phyloP scores from a whole-genome alignment of 2,329 filamentous ascomycete species.

The Rhinocladiella similis region DNA sequence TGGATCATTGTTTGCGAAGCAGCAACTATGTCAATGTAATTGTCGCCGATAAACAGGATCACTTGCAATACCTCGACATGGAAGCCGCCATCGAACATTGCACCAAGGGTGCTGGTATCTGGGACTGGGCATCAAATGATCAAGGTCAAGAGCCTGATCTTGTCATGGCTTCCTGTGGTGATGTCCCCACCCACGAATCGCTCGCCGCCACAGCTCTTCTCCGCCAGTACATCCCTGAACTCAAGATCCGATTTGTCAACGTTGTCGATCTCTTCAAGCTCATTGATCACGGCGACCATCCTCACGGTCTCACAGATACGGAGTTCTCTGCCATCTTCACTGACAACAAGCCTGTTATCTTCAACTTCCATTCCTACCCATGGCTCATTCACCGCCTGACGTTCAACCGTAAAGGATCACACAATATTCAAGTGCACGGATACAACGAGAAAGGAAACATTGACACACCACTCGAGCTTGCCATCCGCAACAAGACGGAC shows the following conservation, averaged over 20 bases:
- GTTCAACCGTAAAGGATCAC: conserved; percentile 69
- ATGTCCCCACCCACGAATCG: conserved; percentile 72
- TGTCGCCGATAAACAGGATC: conserved; percentile 77
- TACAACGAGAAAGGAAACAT: conserved; percentile 85
- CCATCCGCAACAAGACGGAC: conserved; percentile 75
- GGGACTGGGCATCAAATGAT: conserved; percentile 75
- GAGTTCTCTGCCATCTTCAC: conserved; percentile 74
- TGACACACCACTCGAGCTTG: conserved; percentile 75
- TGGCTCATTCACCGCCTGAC: conserved; percentile 77
- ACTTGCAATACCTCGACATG: conserved; percentile 74
- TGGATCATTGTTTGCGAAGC: conserved; percentile 72
- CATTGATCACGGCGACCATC: conserved; percentile 68
- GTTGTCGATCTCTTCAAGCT: conserved; percentile 80
- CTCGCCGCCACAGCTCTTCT: conserved; percentile 74
- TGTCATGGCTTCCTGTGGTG: conserved; percentile 74
- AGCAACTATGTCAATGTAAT: conserved; percentile 80
- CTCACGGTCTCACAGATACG: conserved; percentile 67
- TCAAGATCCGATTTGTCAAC: conserved; percentile 79
- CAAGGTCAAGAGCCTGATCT: conserved; percentile 67
- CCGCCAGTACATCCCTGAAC: conserved; percentile 67
- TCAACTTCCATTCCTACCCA: conserved; percentile 84
- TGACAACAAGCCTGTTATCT: conserved; percentile 69
- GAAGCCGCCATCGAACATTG: conserved; percentile 73
- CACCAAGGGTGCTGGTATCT: conserved; percentile 76
- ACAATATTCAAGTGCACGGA: conserved; percentile 71